Conservation (phyloP, 208 protist genomes). For the Trypanosomatidae sp. region DNA sequence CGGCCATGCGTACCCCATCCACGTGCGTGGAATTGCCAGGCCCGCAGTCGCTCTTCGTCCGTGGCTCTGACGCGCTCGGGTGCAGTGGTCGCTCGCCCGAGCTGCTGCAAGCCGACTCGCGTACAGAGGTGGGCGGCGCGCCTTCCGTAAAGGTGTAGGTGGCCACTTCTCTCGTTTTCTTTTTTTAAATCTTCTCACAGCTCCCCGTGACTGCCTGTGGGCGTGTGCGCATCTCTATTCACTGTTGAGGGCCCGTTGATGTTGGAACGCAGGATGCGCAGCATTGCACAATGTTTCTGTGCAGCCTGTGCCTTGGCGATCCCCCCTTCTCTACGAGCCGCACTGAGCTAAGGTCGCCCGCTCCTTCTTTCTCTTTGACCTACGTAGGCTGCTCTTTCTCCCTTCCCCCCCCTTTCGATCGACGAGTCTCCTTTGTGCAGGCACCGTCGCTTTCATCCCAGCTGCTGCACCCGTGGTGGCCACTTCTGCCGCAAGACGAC, state of each 20-base stretch:
- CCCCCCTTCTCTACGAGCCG: not conserved
- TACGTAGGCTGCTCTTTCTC: not conserved
- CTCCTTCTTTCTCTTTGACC: not conserved
- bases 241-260: not conserved
- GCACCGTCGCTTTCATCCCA: not conserved
- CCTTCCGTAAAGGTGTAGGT: not conserved
- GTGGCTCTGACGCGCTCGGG: conserved; percentile 7
- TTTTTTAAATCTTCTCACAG: not conserved
- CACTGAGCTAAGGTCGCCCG: not conserved
- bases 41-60: conserved; percentile 28
- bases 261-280: not conserved
- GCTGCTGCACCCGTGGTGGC: not conserved
- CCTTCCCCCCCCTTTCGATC: not conserved
- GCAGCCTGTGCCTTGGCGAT: not conserved
- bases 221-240: not conserved
- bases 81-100: conserved; percentile 16
- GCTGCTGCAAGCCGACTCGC: not conserved
- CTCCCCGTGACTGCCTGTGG: not conserved
- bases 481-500: not conserved
- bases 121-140: not conserved
- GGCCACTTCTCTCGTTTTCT: not conserved
- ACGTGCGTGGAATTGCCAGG: conserved; percentile 27
- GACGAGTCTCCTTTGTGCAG: not conserved
- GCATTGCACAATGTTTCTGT: conserved; percentile 9
- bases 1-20: conserved; percentile 10